A percentile compares a stretch with the other conserved stretches of the same genome.
phyloP scores from a whole-genome alignment of 192 early-diverging fungal species.

The Gigaspora rosea region DNA sequence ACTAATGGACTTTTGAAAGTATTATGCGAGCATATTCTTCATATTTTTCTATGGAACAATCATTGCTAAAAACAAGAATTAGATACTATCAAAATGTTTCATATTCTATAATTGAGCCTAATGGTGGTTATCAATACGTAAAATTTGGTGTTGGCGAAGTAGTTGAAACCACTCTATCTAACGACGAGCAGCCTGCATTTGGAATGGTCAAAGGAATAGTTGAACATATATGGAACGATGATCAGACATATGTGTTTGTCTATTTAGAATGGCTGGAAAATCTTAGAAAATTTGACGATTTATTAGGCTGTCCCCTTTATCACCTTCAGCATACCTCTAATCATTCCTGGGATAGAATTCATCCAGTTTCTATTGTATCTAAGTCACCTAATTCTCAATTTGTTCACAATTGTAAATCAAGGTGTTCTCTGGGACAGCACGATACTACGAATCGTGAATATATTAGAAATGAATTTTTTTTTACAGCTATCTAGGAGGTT shows the following conservation, averaged over 20 bases:
- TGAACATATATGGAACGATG: background rate
- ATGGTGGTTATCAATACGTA: background rate
- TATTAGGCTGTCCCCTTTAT: background rate
- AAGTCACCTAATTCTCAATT: background rate
- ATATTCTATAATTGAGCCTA: background rate
- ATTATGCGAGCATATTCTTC: background rate
- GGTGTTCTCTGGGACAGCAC: background rate
- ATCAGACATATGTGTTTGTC: background rate
- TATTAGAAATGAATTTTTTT: background rate
- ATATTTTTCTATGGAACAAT: background rate
- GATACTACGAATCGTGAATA: background rate
- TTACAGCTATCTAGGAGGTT: background rate
- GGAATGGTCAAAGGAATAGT: background rate
- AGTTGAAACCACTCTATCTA: background rate
- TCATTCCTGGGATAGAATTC: background rate
- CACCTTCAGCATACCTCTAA: background rate
- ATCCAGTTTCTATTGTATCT: constrained; percentile 2
- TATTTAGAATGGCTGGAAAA: background rate
- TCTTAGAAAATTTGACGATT: background rate
- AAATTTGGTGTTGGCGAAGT: background rate
- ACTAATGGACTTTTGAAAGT: background rate
- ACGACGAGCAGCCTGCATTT: background rate
- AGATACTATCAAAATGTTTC: background rate
- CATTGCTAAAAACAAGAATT: background rate
- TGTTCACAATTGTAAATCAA: background rate